phyloP scores from a whole-genome alignment of 345 rosid species.

The Camelina laxa region DNA sequence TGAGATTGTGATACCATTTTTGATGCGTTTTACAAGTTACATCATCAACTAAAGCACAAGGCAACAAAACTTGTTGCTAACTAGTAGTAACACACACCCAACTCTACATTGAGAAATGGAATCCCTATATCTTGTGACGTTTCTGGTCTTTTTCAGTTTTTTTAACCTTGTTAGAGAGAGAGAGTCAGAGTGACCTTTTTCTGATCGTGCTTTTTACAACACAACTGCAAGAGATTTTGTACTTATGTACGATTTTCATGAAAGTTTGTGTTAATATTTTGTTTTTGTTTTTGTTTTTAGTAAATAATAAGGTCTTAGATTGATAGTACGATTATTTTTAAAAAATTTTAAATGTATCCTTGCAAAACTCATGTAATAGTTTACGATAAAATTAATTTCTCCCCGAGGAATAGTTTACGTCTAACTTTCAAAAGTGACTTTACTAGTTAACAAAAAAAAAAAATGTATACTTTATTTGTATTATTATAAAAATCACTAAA shows the following conservation, averaged over 20 bases:
- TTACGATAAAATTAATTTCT: not conserved
- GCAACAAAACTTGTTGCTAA: constrained; percentile 24
- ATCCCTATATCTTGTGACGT: constrained; percentile 36
- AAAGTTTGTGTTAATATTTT: constrained; percentile 33
- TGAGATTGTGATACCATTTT: constrained; percentile 32
- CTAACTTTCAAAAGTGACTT: not conserved
- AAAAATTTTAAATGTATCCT: not conserved
- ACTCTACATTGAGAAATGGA: constrained; percentile 37
- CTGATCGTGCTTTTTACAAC: constrained; percentile 20
- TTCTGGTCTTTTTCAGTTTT: not conserved
- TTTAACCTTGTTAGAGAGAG: not conserved
- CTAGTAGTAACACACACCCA: not conserved
- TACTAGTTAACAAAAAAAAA: not conserved
- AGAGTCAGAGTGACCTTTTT: constrained; percentile 21
- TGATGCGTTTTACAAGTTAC: constrained; percentile 41
- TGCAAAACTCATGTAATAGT: not conserved
- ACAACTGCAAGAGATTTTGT: constrained; percentile 22
- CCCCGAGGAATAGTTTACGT: not conserved
- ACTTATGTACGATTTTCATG: constrained; percentile 40
- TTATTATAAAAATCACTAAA: not conserved
- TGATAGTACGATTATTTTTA: not conserved
- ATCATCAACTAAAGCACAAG: constrained; percentile 41
- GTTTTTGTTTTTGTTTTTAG: not conserved
- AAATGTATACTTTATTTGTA: not conserved
- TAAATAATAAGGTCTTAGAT: not conserved